phyloP scores from a whole-genome alignment of 106 monocot species.

The Dendrobium huoshanense region DNA sequence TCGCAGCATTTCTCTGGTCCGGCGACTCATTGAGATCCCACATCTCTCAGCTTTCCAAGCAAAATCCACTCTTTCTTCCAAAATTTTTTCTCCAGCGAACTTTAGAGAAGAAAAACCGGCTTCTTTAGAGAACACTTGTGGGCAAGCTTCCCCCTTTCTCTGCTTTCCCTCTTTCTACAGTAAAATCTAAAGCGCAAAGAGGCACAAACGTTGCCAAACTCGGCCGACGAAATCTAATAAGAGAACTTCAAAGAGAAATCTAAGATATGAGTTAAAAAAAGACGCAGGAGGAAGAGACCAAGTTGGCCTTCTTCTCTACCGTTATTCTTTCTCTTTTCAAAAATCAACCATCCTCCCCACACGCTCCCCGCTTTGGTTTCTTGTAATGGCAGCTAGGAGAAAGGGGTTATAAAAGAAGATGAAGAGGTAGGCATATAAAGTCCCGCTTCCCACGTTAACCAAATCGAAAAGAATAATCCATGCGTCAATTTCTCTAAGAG shows the following conservation, averaged over 20 bases:
- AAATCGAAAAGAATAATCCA: slow-evolving; percentile 19
- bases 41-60: slow-evolving; percentile 9
- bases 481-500: neutral
- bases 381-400: neutral
- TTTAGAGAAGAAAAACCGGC: neutral
- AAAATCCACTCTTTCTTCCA: neutral
- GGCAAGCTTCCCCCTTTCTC: neutral
- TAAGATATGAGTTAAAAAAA: neutral
- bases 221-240: neutral
- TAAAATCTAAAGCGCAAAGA: no score
- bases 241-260: slow-evolving; percentile 2
- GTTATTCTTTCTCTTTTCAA: neutral
- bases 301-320: no score
- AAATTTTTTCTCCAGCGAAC: neutral
- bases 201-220: neutral
- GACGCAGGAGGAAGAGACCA: neutral
- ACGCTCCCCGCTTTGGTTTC: neutral
- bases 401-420: slow-evolving; percentile 3
- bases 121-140: neutral
- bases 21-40: slow-evolving; percentile 66
- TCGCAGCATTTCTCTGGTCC: neutral
- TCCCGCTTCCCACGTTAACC: slow-evolving; percentile 25
- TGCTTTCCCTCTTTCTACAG: neutral
- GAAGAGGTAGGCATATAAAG: neutral
- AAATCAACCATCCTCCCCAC: no score